Percentiles rank a stretch among this genome's conserved stretches.
Evolutionary conservation across 805 yeast species (phyloP).

Genomic region (Sporopachydermia lactativora): DNA sequence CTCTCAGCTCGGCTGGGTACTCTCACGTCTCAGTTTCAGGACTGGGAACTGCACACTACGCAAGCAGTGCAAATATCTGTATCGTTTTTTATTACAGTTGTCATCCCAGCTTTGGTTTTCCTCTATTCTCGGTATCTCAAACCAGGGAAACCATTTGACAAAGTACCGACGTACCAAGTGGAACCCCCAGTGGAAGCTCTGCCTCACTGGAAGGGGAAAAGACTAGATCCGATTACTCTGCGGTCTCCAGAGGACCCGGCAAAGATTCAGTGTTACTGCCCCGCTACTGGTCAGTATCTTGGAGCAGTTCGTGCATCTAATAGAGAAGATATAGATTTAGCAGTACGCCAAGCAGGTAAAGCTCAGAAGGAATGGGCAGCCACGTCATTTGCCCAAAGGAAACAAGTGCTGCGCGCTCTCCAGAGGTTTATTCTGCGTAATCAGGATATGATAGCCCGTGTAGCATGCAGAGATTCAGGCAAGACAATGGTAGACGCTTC

Average conservation of each 20-base stretch:
- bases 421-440: conserved; percentile 59
- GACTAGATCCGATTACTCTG: conserved; percentile 52
- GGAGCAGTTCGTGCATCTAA: conserved; percentile 58
- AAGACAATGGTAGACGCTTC: conserved; percentile 93
- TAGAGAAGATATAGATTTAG: conserved; percentile 55
- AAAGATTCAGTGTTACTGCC: conserved; percentile 76
- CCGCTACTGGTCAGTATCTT: conserved; percentile 86
- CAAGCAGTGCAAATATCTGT: conserved; percentile 10
- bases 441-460: conserved; percentile 77
- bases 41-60: neutral
- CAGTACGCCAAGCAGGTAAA: conserved; percentile 34
- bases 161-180: conserved; percentile 32
- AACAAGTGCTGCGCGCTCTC: conserved; percentile 57
- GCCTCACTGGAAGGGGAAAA: conserved; percentile 85
- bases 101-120: conserved; percentile 9
- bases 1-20: too few species aligned
- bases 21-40: too few species aligned
- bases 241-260: conserved; percentile 43
- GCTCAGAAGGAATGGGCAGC: conserved; percentile 41
- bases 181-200: conserved; percentile 64
- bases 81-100: conserved; percentile 13
- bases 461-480: conserved; percentile 95
- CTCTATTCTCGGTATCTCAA: conserved; percentile 8
- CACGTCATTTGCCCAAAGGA: conserved; percentile 50
- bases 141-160: conserved; percentile 11